Percentiles rank a stretch among this genome's conserved stretches.
phyloP scores from a whole-genome alignment of 2,329 filamentous ascomycete species.

The Cercospora zeina region DNA sequence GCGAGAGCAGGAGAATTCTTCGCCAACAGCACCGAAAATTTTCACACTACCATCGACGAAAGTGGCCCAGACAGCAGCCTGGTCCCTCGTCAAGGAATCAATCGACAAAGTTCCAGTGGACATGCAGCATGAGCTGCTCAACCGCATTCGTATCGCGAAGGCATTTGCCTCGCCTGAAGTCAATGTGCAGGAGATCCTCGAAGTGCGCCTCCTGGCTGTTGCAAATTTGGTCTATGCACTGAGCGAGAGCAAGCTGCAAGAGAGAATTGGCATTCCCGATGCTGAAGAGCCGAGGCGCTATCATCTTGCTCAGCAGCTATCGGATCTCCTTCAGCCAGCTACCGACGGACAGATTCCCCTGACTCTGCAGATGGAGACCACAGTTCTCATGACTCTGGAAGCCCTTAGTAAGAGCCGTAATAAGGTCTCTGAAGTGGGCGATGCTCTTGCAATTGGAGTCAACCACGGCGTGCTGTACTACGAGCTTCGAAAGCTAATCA shows the following conservation, averaged over 20 bases:
- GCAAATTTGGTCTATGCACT: conserved; percentile 91
- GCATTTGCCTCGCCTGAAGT: conserved; percentile 67
- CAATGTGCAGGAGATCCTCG: conserved; percentile 70
- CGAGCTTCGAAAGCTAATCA: conserved; percentile 84
- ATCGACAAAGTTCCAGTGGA: conserved; percentile 66
- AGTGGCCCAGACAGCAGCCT: conserved; percentile 46
- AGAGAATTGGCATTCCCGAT: conserved; percentile 83
- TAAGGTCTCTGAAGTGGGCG: conserved; percentile 78
- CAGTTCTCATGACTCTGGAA: conserved; percentile 78
- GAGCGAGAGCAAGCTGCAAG: conserved; percentile 75
- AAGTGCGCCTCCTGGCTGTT: conserved; percentile 77
- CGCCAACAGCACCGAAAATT: conserved; percentile 50
- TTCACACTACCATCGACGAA: conserved; percentile 63
- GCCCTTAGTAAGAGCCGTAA: conserved; percentile 77
- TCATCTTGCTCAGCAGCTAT: conserved; percentile 88
- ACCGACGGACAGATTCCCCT: conserved; percentile 66
- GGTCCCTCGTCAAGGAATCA: conserved; percentile 47
- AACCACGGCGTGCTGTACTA: conserved; percentile 96
- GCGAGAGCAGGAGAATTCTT: conserved; percentile 40
- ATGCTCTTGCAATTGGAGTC: conserved; percentile 90
- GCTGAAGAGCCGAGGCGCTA: conserved; percentile 83
- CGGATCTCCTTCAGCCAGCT: conserved; percentile 84
- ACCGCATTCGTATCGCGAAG: conserved; percentile 79
- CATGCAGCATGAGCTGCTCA: conserved; percentile 79
- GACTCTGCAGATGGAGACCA: conserved; percentile 75